Evolutionary conservation across 1,139 yeast genomes (phyloP).

Genomic region (Candida smagusa): DNA sequence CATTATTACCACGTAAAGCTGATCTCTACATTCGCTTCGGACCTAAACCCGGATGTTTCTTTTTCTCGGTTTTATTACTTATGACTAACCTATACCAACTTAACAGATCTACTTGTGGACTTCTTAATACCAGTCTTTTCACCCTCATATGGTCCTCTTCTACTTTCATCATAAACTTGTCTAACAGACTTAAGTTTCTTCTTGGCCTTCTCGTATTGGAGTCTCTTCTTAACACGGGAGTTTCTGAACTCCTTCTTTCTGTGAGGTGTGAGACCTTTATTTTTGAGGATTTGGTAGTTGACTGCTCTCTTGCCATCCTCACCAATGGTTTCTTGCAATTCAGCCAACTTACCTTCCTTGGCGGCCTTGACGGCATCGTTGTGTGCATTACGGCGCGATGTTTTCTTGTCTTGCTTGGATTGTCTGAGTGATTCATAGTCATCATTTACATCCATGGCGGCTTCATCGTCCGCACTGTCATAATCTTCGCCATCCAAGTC

Average conservation of each 20-base stretch:
- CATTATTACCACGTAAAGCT: no score
- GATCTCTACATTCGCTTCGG: no score
- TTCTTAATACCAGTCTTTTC: conserved; percentile 97
- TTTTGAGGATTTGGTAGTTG: conserved; percentile 88
- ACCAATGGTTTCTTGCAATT: conserved; percentile 61
- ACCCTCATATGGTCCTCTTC: conserved; percentile 84
- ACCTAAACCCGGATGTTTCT: background rate
- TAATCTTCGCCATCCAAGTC: conserved; percentile 52
- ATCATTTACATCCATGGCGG: conserved; percentile 36
- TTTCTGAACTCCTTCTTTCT: conserved; percentile 92
- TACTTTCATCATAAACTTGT: conserved; percentile 72
- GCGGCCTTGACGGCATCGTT: conserved; percentile 74
- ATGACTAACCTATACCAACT: conserved; percentile 39
- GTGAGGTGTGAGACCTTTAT: conserved; percentile 91
- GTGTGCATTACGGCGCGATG: conserved; percentile 62
- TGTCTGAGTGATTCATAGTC: conserved; percentile 51
- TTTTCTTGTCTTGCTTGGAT: conserved; percentile 46
- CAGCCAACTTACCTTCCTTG: conserved; percentile 78
- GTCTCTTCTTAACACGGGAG: conserved; percentile 96
- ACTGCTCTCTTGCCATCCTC: conserved; percentile 91
- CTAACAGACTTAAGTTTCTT: conserved; percentile 90
- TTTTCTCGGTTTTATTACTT: background rate
- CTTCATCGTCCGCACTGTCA: conserved; percentile 47
- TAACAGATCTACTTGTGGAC: conserved; percentile 82
- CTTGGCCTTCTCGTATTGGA: conserved; percentile 91